Conservation (phyloP, 495 filamentous ascomycete genomes). For the Parathielavia hyrcaniae region DNA sequence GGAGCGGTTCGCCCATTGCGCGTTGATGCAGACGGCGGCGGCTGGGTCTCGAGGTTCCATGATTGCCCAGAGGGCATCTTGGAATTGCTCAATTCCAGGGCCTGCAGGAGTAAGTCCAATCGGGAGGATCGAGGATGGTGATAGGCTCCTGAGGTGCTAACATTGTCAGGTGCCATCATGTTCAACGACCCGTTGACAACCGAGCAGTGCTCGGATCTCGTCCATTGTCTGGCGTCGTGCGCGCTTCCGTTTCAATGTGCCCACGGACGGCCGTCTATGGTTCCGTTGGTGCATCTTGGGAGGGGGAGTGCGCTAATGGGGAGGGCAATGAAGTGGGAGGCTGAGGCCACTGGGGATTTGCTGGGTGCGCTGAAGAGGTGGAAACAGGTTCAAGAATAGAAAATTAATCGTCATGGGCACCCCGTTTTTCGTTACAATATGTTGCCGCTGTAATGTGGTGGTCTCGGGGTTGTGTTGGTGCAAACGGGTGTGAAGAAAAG, state of each 20-base stretch:
- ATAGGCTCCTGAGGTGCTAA: no score
- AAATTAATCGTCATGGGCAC: neutral
- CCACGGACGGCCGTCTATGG: constrained; percentile 73
- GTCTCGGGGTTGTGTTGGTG: no score
- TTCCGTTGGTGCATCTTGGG: constrained; percentile 60
- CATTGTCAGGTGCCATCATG: constrained; percentile 67
- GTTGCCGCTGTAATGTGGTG: no score
- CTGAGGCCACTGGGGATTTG: constrained; percentile 1
- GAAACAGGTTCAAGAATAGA: neutral
- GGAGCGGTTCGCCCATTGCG: neutral
- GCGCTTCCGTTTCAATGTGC: constrained; percentile 92
- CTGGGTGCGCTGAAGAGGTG: constrained; percentile 12
- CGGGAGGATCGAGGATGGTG: no score
- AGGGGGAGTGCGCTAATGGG: neutral
- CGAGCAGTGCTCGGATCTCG: constrained; percentile 59
- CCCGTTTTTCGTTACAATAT: no score
- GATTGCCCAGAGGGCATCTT: constrained; percentile 71
- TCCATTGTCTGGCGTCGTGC: constrained; percentile 57
- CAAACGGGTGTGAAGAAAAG: no score
- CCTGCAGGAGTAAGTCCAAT: constrained; percentile 59
- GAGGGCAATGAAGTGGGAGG: neutral
- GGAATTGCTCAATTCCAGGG: constrained; percentile 81
- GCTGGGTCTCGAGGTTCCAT: constrained; percentile 56
- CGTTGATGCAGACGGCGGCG: neutral
- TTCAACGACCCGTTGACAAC: constrained; percentile 75